A percentile compares a stretch with the other conserved stretches of the same genome.
Conservation (phyloP, 2,329 filamentous ascomycete genomes). For the Colletotrichum tabaci region DNA sequence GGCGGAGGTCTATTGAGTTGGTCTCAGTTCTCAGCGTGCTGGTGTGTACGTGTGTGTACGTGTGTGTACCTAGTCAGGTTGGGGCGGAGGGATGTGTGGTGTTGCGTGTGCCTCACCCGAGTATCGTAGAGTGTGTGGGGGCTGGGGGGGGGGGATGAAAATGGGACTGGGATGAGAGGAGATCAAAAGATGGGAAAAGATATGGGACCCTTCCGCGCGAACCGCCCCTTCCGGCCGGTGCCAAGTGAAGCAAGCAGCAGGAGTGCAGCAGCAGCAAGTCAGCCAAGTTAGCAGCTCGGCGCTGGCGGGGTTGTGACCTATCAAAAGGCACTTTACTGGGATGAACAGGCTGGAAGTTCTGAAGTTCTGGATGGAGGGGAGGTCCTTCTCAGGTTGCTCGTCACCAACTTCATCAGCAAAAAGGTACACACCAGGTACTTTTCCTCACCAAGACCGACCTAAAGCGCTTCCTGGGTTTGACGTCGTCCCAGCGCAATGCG, state of each 20-base stretch:
- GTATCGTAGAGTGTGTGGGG: background rate
- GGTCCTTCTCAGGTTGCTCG: background rate
- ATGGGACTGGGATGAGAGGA: background rate
- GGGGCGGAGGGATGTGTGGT: conserved; percentile 1
- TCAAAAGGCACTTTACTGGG: conserved; percentile 24
- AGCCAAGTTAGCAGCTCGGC: conserved; percentile 34
- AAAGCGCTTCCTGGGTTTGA: background rate
- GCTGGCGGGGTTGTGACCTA: conserved; percentile 18
- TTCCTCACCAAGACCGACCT: background rate
- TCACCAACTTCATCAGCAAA: background rate
- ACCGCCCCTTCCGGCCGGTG: conserved; percentile 30
- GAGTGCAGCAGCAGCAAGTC: background rate
- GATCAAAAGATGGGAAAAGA: conserved; percentile 3
- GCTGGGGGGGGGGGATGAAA: background rate
- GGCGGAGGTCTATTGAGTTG: background rate
- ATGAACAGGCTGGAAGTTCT: conserved; percentile 10
- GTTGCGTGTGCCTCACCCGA: conserved; percentile 8
- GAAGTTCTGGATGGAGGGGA: background rate
- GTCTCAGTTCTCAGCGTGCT: background rate
- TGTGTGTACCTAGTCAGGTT: background rate
- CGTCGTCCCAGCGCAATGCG: background rate
- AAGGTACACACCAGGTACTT: background rate
- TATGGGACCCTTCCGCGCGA: conserved; percentile 26
- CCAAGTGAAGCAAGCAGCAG: conserved; percentile 10
- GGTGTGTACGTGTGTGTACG: background rate